A percentile compares a stretch with the other conserved stretches of the same genome.
phyloP scores from a whole-genome alignment of 1,284 basidiomycete species.

The Trametes hirsuta region DNA sequence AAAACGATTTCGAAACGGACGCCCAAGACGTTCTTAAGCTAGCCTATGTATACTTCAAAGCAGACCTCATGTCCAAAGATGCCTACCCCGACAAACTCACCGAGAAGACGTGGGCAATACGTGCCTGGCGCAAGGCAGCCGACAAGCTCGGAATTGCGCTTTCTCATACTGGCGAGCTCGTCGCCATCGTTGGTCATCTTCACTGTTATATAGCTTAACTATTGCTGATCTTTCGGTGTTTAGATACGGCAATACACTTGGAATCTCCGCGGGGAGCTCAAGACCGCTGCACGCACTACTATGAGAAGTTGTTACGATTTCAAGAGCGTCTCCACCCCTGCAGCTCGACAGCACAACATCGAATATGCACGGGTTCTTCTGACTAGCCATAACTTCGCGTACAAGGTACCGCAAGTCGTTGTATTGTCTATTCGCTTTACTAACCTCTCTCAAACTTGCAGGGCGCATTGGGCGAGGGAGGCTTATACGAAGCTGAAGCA shows the following conservation, averaged over 20 bases:
- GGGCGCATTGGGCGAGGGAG: no score
- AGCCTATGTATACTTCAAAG: not conserved
- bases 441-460: no score
- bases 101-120: no score
- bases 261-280: conserved; percentile 4
- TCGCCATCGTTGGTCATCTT: no score
- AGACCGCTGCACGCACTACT: not conserved
- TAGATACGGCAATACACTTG: conserved; percentile 5
- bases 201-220: not conserved
- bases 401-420: not conserved
- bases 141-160: no score
- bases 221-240: no score
- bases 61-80: not conserved
- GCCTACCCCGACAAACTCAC: no score
- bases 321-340: not conserved
- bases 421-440: no score
- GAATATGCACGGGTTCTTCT: not conserved
- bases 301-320: not conserved
- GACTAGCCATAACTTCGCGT: not conserved
- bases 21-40: not conserved
- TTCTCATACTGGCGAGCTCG: no score
- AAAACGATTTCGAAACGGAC: not conserved
- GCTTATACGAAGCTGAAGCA: not conserved
- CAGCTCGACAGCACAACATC: not conserved
- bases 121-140: no score